Conservation (phyloP, 2,329 filamentous ascomycete species). For the Alternaria sp. region DNA sequence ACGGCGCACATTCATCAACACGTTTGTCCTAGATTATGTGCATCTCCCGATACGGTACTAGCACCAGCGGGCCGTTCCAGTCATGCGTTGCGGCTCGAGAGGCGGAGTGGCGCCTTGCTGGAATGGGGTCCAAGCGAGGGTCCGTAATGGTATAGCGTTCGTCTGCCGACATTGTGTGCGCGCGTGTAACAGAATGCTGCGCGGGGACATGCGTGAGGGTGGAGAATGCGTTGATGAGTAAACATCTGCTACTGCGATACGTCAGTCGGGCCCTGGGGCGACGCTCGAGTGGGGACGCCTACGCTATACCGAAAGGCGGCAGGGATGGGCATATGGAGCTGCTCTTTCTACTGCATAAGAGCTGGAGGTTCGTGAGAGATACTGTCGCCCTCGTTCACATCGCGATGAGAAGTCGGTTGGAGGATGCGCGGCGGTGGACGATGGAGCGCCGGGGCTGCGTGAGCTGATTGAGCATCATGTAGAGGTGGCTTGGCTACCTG, state of each 20-base stretch:
- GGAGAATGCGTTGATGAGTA: background rate
- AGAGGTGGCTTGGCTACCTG: too few species aligned
- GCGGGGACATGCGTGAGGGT: background rate
- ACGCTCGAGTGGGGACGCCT: background rate
- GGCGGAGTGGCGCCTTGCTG: background rate
- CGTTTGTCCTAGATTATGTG: background rate
- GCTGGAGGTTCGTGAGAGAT: background rate
- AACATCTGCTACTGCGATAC: background rate
- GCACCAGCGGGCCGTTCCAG: background rate
- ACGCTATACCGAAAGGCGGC: background rate
- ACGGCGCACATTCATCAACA: background rate
- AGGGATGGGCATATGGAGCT: background rate
- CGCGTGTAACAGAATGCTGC: background rate
- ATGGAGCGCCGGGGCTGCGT: background rate
- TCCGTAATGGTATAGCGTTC: background rate
- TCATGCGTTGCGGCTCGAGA: background rate
- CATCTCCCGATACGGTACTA: background rate
- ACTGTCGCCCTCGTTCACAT: background rate
- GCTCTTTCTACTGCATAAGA: accelerated
- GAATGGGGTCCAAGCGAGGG: background rate
- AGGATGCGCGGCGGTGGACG: background rate
- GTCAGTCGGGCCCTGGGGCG: background rate
- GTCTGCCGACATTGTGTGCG: background rate
- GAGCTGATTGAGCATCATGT: background rate
- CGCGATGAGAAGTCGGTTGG: background rate